These are phyloP conservation scores for Penicillium paradoxum DNA, from an alignment of 495 filamentous ascomycete species.

Conservation along the genomic window DNA sequence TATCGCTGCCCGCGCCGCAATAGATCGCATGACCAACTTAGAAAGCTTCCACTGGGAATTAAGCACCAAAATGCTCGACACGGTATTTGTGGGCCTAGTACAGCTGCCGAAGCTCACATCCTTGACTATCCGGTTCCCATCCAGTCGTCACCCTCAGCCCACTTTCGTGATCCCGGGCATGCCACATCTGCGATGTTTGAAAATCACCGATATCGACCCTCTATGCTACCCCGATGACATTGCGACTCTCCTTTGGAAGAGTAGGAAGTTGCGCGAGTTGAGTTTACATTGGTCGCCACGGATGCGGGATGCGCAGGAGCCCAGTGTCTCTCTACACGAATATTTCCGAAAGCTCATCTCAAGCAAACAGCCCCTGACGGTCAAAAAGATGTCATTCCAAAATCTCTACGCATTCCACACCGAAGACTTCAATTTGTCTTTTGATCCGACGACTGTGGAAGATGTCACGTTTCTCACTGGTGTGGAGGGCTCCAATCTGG, in stretches of 20 bases:
- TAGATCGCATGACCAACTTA: slow-evolving; percentile 54
- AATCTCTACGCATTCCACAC: slow-evolving; percentile 55
- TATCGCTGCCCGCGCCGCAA: slow-evolving; percentile 51
- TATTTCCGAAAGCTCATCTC: slow-evolving; percentile 53
- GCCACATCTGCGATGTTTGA: slow-evolving; percentile 48
- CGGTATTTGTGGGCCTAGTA: slow-evolving; percentile 51
- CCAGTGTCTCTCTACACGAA: slow-evolving; percentile 48
- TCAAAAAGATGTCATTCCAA: slow-evolving; percentile 49
- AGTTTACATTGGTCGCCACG: slow-evolving; percentile 58
- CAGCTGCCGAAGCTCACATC: slow-evolving; percentile 46
- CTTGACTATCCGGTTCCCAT: slow-evolving; percentile 52
- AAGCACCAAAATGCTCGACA: slow-evolving; percentile 57
- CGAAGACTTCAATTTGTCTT: slow-evolving; percentile 36
- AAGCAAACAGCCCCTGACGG: slow-evolving; percentile 36
- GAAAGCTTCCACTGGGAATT: slow-evolving; percentile 59
- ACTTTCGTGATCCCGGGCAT: slow-evolving; percentile 54
- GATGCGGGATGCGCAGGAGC: slow-evolving; percentile 55
- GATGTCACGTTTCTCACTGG: slow-evolving; percentile 51
- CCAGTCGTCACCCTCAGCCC: slow-evolving; percentile 52
- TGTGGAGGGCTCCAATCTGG: slow-evolving; percentile 32
- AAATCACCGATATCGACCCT: slow-evolving; percentile 56
- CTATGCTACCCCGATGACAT: slow-evolving; percentile 63
- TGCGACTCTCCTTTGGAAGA: slow-evolving; percentile 48
- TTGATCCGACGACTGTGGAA: slow-evolving; percentile 39
- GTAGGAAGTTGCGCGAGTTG: slow-evolving; percentile 50